Conservation (phyloP, 2,329 filamentous ascomycete genomes). For the Colletotrichum filicis region DNA sequence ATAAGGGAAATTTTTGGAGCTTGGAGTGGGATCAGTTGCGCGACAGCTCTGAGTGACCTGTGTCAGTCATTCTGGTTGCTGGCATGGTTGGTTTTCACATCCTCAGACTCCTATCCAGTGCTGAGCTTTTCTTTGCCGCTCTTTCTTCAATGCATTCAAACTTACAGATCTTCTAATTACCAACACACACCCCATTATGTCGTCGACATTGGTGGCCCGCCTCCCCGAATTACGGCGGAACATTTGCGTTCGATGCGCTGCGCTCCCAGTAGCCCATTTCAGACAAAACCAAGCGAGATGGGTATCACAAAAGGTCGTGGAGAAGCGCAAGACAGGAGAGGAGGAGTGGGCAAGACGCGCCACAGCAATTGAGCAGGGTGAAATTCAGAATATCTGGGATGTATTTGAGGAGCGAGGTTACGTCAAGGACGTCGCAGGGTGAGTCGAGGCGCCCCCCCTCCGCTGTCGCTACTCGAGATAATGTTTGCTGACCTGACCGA, state of each 20-base stretch:
- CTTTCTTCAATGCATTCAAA: slow-evolving; percentile 15
- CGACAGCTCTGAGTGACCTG: neutral
- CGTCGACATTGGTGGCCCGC: slow-evolving; percentile 28
- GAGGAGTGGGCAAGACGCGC: slow-evolving; percentile 61
- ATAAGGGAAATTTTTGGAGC: slow-evolving; percentile 36
- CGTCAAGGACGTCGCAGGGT: slow-evolving; percentile 81
- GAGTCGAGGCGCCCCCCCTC: slow-evolving; percentile 35
- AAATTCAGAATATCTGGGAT: slow-evolving; percentile 66
- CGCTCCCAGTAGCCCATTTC: slow-evolving; percentile 10
- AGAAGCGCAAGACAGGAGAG: slow-evolving; percentile 55
- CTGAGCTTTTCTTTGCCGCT: slow-evolving; percentile 1
- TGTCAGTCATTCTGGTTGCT: slow-evolving; percentile 5
- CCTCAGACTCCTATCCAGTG: neutral
- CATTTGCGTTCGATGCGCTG: slow-evolving; percentile 32
- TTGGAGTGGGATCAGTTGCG: neutral
- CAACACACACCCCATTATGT: slow-evolving; percentile 17
- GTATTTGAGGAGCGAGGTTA: slow-evolving; percentile 78
- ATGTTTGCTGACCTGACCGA: slow-evolving; percentile 6
- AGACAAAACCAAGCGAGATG: slow-evolving; percentile 45
- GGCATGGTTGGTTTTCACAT: slow-evolving; percentile 2
- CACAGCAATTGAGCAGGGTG: slow-evolving; percentile 59
- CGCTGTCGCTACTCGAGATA: neutral
- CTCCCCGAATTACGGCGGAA: slow-evolving; percentile 21
- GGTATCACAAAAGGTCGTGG: slow-evolving; percentile 54
- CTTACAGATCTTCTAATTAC: no score